phyloP scores from a whole-genome alignment of 768 basidiomycete species.

The Russula sp. region DNA sequence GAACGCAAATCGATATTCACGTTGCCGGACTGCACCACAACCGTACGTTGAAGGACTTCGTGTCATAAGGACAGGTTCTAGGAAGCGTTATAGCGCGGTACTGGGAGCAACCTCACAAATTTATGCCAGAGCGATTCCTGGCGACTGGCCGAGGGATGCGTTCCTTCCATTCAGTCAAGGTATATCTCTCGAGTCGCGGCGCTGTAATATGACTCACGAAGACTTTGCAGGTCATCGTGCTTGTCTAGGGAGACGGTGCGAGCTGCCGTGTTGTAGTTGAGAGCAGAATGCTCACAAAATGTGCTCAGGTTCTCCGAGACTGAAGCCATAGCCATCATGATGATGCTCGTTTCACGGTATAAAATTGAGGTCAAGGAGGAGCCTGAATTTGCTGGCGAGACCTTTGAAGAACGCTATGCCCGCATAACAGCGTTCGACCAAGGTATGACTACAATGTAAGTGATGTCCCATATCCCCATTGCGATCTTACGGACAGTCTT shows the following conservation, averaged over 20 bases:
- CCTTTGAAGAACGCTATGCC: constrained; percentile 44
- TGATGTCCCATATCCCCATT: neutral
- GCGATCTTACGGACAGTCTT: neutral
- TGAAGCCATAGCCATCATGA: constrained; percentile 47
- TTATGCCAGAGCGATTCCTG: constrained; percentile 42
- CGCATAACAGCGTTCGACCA: constrained; percentile 11
- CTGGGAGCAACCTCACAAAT: constrained; percentile 52
- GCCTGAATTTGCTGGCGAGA: constrained; percentile 44
- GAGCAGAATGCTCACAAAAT: neutral
- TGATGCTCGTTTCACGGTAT: constrained; percentile 45
- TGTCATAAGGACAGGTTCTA: neutral
- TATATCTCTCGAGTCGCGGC: neutral
- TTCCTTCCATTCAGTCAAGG: constrained; percentile 37
- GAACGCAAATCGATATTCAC: constrained; percentile 40
- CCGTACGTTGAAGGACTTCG: constrained; percentile 35
- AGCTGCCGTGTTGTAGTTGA: neutral
- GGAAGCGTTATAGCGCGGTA: constrained; percentile 45
- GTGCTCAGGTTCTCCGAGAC: constrained; percentile 30
- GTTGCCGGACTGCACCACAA: constrained; percentile 49
- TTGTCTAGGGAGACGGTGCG: constrained; percentile 30
- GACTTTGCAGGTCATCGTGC: constrained; percentile 18
- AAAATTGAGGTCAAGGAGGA: constrained; percentile 52
- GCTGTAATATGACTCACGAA: neutral
- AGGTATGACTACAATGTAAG: constrained; percentile 16
- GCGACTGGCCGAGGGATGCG: constrained; percentile 37